These are phyloP conservation scores for Mycena kentingensis DNA, from an alignment of 768 basidiomycete genomes.

Conservation along the genomic window DNA sequence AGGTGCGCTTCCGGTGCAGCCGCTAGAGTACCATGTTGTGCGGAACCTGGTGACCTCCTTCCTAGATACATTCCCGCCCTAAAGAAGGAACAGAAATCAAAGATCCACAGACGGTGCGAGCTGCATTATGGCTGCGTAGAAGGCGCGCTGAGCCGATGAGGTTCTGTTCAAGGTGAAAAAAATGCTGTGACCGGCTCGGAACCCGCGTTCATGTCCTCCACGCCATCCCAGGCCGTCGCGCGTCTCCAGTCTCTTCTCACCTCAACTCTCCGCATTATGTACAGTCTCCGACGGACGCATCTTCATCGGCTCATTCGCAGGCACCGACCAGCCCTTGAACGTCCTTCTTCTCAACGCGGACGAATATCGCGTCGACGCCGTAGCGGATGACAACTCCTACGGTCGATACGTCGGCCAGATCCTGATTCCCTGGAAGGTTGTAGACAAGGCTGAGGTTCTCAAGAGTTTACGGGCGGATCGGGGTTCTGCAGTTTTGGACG, in stretches of 20 bases:
- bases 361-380: slow-evolving; percentile 58
- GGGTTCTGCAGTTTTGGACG: no score
- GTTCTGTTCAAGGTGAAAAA: no score
- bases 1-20: no score
- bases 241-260: slow-evolving; percentile 51
- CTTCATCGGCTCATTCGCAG: slow-evolving; percentile 84
- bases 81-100: no score
- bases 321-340: slow-evolving; percentile 83
- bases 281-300: slow-evolving; percentile 70
- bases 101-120: no score
- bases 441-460: slow-evolving; percentile 56
- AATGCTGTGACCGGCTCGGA: no score
- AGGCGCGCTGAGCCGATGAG: no score
- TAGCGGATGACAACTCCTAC: slow-evolving; percentile 38
- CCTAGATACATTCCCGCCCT: no score
- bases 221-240: slow-evolving; percentile 28
- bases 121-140: no score
- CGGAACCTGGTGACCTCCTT: no score
- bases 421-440: slow-evolving; percentile 72
- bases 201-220: no score
- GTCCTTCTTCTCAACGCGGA: slow-evolving; percentile 80
- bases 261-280: slow-evolving; percentile 62
- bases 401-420: slow-evolving; percentile 76
- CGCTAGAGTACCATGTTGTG: no score
- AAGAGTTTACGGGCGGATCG: neutral